Base-by-base conservation (phyloP, 148 eudicot species). In the Hydrangea macrophylla region DNA sequence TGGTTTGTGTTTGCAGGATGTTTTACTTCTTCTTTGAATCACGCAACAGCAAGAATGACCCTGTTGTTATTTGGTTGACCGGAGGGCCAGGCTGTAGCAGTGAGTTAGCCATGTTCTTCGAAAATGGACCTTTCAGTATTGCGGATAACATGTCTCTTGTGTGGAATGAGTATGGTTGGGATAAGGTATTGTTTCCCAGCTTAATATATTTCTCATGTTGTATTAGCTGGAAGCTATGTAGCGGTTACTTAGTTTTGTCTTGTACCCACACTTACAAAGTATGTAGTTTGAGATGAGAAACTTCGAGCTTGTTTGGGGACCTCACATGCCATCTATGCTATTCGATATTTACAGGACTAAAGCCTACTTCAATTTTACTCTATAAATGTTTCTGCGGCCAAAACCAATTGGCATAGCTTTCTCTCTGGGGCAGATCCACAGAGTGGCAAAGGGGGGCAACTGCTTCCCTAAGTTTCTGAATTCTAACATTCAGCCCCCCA, bases 81-180 rank as follows among this genome's bases (percentile, higher is more conserved):
- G 96, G 97, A 68, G 96, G 97, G 54, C 97, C 97, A 59, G 97
- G 97, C 51, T 92, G 97, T 70, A 89, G 97, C 81, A 92, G 97
- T 75, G 97, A 92, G 78, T 76, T 92, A 79, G 97, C 97, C 48
- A 81, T 92, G 67, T 92, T 92, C 81, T 92, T 85, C 80, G 97
- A 92, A 72, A 92, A 92, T 73, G 97, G 97, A 40, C 97, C 97
- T 51, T 92, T 89, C 64, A 80, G 37, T 20, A 85, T 92, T 73
- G 85, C 89, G 25, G 69, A 85, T 32, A 85, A 92, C 72, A 59
- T 89, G 76, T 85, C 92, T 69, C 97, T 92, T 68, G 77, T 70
- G 37, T 82, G 92, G 92, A 92, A 89, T 69, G 89, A 89, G 69
- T 85, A 92, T 67, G 96, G 97, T 12, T 92, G 97, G 97, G 90